These are phyloP conservation scores for Magnusiomyces starmeri DNA, from an alignment of 1,139 yeast species.

Conservation along the genomic window DNA sequence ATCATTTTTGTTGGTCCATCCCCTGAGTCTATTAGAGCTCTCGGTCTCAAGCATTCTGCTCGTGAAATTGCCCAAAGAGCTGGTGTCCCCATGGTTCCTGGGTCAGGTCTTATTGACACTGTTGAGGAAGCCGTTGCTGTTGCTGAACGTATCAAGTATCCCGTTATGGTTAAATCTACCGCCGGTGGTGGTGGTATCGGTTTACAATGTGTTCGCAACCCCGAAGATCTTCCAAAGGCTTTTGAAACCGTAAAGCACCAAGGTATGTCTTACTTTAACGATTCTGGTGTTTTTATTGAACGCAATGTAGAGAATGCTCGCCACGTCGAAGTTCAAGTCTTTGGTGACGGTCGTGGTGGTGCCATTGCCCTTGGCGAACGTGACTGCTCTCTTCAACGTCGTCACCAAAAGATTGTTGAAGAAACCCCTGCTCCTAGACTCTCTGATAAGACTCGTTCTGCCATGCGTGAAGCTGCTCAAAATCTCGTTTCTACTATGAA, in stretches of 20 bases:
- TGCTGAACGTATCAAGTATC: slow-evolving; percentile 77
- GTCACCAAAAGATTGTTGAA: slow-evolving; percentile 92
- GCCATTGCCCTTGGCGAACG: slow-evolving; percentile 94
- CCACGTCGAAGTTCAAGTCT: slow-evolving; percentile 93
- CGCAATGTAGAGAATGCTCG: slow-evolving; percentile 89
- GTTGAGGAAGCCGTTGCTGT: slow-evolving; percentile 66
- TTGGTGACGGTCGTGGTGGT: slow-evolving; percentile 89
- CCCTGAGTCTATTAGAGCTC: slow-evolving; percentile 81
- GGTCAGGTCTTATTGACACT: slow-evolving; percentile 69
- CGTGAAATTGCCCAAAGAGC: slow-evolving; percentile 86
- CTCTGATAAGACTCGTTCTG: slow-evolving; percentile 66
- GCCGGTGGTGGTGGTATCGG: slow-evolving; percentile 99
- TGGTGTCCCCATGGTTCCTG: slow-evolving; percentile 91
- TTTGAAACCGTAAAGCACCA: slow-evolving; percentile 89
- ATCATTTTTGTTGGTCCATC: slow-evolving; percentile 92
- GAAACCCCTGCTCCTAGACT: slow-evolving; percentile 97
- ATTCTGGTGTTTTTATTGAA: slow-evolving; percentile 89
- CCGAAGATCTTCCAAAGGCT: slow-evolving; percentile 69
- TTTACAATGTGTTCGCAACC: slow-evolving; percentile 81
- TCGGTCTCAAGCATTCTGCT: slow-evolving; percentile 94
- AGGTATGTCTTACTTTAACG: slow-evolving; percentile 88
- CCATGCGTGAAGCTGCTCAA: slow-evolving; percentile 80
- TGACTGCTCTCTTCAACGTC: slow-evolving; percentile 94
- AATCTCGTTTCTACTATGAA: slow-evolving; percentile 71
- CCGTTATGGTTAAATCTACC: slow-evolving; percentile 93